Evolutionary conservation across 305 asterid genomes (phyloP).

Genomic region (Fraxinus albicans): DNA sequence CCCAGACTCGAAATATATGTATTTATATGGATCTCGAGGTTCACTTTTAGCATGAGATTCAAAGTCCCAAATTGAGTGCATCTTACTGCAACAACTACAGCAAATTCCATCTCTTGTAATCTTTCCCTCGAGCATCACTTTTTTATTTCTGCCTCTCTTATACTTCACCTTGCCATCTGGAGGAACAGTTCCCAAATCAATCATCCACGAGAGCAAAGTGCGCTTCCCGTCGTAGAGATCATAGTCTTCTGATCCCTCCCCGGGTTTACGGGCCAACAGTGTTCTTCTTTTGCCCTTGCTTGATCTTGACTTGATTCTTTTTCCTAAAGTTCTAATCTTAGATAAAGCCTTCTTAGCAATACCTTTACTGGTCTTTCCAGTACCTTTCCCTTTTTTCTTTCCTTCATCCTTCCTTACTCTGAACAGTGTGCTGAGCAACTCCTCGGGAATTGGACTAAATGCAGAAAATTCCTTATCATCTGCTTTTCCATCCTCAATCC

Average conservation of each 20-base stretch:
- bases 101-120: slow-evolving; percentile 69
- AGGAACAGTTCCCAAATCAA: slow-evolving; percentile 67
- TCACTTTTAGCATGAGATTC: slow-evolving; percentile 68
- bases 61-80: slow-evolving; percentile 48
- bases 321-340: slow-evolving; percentile 32
- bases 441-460: slow-evolving; percentile 66
- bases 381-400: slow-evolving; percentile 37
- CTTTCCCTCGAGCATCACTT: slow-evolving; percentile 54
- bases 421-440: slow-evolving; percentile 54
- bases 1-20: slow-evolving; percentile 65
- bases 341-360: slow-evolving; percentile 33
- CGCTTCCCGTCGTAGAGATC: slow-evolving; percentile 57
- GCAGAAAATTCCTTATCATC: slow-evolving; percentile 48
- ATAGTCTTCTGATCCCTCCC: slow-evolving; percentile 52
- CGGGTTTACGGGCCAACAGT: slow-evolving; percentile 66
- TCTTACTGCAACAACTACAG: slow-evolving; percentile 70
- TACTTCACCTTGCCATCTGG: slow-evolving; percentile 55
- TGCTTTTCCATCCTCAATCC: slow-evolving; percentile 63
- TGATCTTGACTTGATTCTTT: slow-evolving; percentile 31
- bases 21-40: slow-evolving; percentile 45
- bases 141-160: slow-evolving; percentile 41
- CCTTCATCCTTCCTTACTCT: slow-evolving; percentile 46
- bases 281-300: slow-evolving; percentile 38
- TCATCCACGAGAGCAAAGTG: slow-evolving; percentile 82
- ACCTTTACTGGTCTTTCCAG: slow-evolving; percentile 33